Evolutionary conservation across 1,284 basidiomycete species (phyloP).

Genomic region (Sporisorium sorghi): DNA sequence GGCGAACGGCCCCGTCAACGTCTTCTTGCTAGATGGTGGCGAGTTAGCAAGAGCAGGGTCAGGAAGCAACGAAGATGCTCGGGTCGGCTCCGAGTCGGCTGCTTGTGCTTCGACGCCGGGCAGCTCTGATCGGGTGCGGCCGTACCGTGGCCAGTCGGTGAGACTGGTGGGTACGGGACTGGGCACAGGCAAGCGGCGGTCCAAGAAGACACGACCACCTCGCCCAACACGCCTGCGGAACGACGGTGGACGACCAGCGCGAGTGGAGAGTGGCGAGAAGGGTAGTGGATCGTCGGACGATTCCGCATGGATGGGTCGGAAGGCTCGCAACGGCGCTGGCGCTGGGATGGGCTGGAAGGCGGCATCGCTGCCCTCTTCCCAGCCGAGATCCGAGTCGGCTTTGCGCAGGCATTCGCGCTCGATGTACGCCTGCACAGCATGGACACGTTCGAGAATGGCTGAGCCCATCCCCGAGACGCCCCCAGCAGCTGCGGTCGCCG

Average conservation of each 20-base stretch:
- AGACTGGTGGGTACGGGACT: constrained; percentile 65
- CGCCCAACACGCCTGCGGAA: constrained; percentile 67
- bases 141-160: constrained; percentile 59
- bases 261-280: constrained; percentile 43
- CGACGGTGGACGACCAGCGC: constrained; percentile 65
- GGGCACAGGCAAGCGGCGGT: constrained; percentile 61
- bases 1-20: constrained; percentile 56
- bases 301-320: constrained; percentile 65
- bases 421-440: constrained; percentile 65
- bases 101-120: constrained; percentile 15
- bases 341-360: constrained; percentile 63
- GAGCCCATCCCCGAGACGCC: constrained; percentile 72
- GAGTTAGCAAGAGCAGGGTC: constrained; percentile 20
- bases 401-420: constrained; percentile 63
- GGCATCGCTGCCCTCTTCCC: constrained; percentile 66
- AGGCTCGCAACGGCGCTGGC: constrained; percentile 56
- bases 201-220: constrained; percentile 66
- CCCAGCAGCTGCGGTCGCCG: constrained; percentile 30
- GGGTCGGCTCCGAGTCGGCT: constrained; percentile 7
- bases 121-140: constrained; percentile 20
- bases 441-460: constrained; percentile 64
- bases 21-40: constrained; percentile 23
- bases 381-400: constrained; percentile 61
- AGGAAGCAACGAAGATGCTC: constrained; percentile 14
- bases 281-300: constrained; percentile 36